Evolutionary conservation across 768 basidiomycete species (phyloP).

Genomic region (Tulasnella sp.): DNA sequence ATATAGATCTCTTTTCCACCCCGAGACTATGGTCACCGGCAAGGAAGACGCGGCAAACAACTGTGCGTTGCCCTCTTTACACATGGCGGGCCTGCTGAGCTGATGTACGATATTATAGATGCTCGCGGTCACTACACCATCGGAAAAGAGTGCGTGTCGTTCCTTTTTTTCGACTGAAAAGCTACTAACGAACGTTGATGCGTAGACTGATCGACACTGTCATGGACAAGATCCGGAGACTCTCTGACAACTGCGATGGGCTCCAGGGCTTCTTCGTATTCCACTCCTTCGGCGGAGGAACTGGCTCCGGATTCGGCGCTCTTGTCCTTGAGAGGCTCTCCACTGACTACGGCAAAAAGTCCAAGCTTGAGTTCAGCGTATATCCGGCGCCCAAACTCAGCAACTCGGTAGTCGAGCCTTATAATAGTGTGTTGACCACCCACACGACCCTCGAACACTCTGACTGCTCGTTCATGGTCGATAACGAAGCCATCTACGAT

Average conservation of each 20-base stretch:
- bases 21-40: slow-evolving; percentile 94
- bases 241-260: slow-evolving; percentile 96
- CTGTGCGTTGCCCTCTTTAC: slow-evolving; percentile 56
- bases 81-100: not conserved
- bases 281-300: slow-evolving; percentile 99
- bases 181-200: not conserved
- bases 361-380: slow-evolving; percentile 95
- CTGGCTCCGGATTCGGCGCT: slow-evolving; percentile 98
- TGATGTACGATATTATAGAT: slow-evolving; percentile 45
- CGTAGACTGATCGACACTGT: slow-evolving; percentile 76
- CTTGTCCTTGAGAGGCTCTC: slow-evolving; percentile 94
- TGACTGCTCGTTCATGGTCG: slow-evolving; percentile 99
- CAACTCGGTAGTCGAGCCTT: slow-evolving; percentile 96
- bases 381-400: slow-evolving; percentile 92
- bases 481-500: slow-evolving; percentile 99
- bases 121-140: slow-evolving; percentile 99
- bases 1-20: slow-evolving; percentile 97
- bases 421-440: slow-evolving; percentile 83
- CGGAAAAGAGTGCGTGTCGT: slow-evolving; percentile 61
- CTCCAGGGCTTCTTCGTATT: slow-evolving; percentile 99
- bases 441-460: slow-evolving; percentile 99
- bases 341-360: slow-evolving; percentile 98
- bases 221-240: slow-evolving; percentile 92
- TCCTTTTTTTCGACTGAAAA: not conserved
- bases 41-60: slow-evolving; percentile 99